A percentile compares a stretch with the other conserved stretches of the same genome.
Evolutionary conservation across 345 rosid genomes (phyloP).

Genomic region (Orychophragmus violaceus): DNA sequence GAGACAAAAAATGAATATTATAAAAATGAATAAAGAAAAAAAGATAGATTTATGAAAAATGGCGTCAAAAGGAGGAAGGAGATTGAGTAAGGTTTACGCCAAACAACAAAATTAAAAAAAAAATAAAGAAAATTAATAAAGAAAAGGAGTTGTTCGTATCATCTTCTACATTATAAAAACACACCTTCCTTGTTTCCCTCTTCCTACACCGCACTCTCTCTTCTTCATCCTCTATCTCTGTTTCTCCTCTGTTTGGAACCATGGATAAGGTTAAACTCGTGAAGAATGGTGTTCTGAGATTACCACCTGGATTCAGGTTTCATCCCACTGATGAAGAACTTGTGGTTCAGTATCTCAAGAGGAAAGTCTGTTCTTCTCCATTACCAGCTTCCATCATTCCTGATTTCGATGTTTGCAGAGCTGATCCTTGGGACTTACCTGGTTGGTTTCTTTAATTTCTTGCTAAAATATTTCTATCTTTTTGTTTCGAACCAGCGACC

Average conservation of each 20-base stretch:
- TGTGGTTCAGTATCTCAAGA: conserved; percentile 73
- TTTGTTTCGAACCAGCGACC: background rate
- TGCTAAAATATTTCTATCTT: background rate
- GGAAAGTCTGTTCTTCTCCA: conserved; percentile 64
- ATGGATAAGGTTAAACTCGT: conserved; percentile 71
- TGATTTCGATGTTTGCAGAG: conserved; percentile 87
- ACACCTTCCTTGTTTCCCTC: conserved; percentile 37
- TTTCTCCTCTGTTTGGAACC: conserved; percentile 2
- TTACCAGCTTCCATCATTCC: conserved; percentile 91
- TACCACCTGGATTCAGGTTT: conserved; percentile 95
- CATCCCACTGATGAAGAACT: conserved; percentile 97
- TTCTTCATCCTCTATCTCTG: background rate
- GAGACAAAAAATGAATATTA: conserved; percentile 15
- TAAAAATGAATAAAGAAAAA: background rate
- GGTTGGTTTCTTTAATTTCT: conserved; percentile 36
- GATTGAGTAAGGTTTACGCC: conserved; percentile 39
- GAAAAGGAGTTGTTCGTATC: conserved; percentile 31
- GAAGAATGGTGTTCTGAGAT: conserved; percentile 64
- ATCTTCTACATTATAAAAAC: conserved; percentile 28
- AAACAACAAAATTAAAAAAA: background rate
- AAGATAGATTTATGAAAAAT: conserved; percentile 19
- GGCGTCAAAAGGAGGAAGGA: conserved; percentile 34
- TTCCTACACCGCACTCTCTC: conserved; percentile 26
- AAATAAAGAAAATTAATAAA: background rate
- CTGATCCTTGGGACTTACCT: conserved; percentile 98